Evolutionary conservation across 495 filamentous ascomycete genomes (phyloP).

Genomic region (Tetracladium marchalianum): DNA sequence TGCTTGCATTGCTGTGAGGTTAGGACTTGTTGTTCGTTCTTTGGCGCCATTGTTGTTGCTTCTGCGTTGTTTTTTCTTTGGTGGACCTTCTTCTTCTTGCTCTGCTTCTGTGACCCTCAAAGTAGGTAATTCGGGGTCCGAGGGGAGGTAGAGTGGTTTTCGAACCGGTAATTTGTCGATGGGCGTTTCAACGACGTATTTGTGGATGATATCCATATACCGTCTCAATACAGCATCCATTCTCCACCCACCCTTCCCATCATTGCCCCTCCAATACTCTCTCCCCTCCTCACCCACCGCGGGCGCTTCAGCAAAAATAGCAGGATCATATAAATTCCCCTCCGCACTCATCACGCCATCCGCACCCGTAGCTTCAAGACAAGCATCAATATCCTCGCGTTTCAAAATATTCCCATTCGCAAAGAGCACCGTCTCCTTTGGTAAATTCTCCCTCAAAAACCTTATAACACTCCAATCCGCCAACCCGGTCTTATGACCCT

Average conservation of each 20-base stretch:
- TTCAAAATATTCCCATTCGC: slow-evolving; percentile 92
- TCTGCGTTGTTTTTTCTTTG: slow-evolving; percentile 55
- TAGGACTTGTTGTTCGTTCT: slow-evolving; percentile 41
- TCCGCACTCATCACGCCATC: slow-evolving; percentile 96
- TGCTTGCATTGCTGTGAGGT: slow-evolving; percentile 73
- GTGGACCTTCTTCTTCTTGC: slow-evolving; percentile 26
- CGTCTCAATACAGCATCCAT: slow-evolving; percentile 80
- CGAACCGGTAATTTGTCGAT: slow-evolving; percentile 39
- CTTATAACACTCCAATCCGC: slow-evolving; percentile 84
- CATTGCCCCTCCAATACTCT: slow-evolving; percentile 75
- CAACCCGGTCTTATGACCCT: slow-evolving; percentile 89
- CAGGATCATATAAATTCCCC: slow-evolving; percentile 83
- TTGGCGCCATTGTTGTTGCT: slow-evolving; percentile 13
- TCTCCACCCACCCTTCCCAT: slow-evolving; percentile 78
- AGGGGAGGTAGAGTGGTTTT: slow-evolving; percentile 64
- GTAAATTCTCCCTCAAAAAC: slow-evolving; percentile 75
- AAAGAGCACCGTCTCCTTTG: slow-evolving; percentile 82
- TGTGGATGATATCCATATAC: slow-evolving; percentile 83
- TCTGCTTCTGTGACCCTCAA: slow-evolving; percentile 25
- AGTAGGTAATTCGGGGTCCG: slow-evolving; percentile 33
- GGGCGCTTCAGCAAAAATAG: slow-evolving; percentile 67
- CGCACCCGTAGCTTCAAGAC: slow-evolving; percentile 74
- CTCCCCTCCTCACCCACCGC: slow-evolving; percentile 50
- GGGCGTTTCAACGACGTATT: slow-evolving; percentile 53
- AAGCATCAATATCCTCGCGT: slow-evolving; percentile 68